Conservation (phyloP, 2,329 filamentous ascomycete species). For the Chaetomium sp. region DNA sequence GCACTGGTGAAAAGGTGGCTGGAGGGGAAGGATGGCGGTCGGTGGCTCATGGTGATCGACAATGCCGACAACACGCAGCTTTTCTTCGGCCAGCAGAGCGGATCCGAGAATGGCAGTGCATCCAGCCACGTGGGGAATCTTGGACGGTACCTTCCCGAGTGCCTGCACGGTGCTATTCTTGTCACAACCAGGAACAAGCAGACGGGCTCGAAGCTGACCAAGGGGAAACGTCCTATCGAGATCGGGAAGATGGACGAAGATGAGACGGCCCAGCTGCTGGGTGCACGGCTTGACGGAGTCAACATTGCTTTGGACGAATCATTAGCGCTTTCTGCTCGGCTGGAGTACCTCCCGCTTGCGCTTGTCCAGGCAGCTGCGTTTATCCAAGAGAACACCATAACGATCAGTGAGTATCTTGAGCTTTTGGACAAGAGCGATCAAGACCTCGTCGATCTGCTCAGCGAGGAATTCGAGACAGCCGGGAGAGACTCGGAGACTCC, state of each 20-base stretch:
- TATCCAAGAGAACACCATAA: slow-evolving; percentile 38
- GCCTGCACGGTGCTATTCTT: slow-evolving; percentile 35
- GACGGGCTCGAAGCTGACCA: slow-evolving; percentile 34
- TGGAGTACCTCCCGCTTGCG: slow-evolving; percentile 42
- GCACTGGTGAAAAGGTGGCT: not conserved
- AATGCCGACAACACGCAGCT: not conserved
- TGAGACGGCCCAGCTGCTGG: slow-evolving; percentile 37
- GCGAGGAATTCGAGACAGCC: slow-evolving; percentile 22
- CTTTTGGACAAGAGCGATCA: slow-evolving; percentile 36
- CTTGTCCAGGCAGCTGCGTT: slow-evolving; percentile 43
- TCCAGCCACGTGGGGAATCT: too few relatives aligned
- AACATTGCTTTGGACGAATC: slow-evolving; percentile 6
- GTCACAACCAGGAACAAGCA: slow-evolving; percentile 43
- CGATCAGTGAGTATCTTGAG: slow-evolving; percentile 36
- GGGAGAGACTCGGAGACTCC: slow-evolving; percentile 8
- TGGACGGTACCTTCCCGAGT: not conserved
- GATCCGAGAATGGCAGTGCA: too few relatives aligned
- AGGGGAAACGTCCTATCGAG: slow-evolving; percentile 33
- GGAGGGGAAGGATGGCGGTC: not conserved
- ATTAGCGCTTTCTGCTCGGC: slow-evolving; percentile 32
- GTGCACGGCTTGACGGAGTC: slow-evolving; percentile 20
- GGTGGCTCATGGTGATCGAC: not conserved
- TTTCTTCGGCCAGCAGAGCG: not conserved
- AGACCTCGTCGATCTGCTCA: slow-evolving; percentile 34
- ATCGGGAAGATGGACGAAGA: slow-evolving; percentile 37